Conservation (phyloP, 1,139 yeast species). For the Zhuliangozyma blackwelliae region DNA sequence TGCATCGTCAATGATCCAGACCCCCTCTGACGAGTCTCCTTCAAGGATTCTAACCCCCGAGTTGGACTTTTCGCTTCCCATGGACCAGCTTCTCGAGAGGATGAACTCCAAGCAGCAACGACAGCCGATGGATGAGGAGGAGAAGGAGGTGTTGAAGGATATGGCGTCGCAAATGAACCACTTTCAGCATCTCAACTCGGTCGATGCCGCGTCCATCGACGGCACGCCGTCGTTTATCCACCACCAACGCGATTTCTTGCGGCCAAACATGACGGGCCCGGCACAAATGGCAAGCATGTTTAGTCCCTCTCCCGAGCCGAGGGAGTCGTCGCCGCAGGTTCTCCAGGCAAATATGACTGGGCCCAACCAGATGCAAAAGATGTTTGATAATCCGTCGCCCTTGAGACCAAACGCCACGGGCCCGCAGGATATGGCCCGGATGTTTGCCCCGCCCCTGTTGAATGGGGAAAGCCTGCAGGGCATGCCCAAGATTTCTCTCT, state of each 20-base stretch:
- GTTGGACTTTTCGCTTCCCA: constrained; percentile 62
- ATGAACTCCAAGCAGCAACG: constrained; percentile 27
- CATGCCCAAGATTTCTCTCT: constrained; percentile 31
- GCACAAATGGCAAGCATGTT: constrained; percentile 35
- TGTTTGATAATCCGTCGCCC: constrained; percentile 7
- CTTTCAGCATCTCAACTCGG: constrained; percentile 57
- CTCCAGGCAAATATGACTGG: constrained; percentile 57
- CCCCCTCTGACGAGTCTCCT: constrained; percentile 17
- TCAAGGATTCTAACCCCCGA: background rate
- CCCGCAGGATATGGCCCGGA: constrained; percentile 35
- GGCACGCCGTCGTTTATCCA: constrained; percentile 54
- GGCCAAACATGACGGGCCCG: constrained; percentile 55
- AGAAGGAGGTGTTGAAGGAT: constrained; percentile 57
- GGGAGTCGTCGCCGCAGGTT: constrained; percentile 21
- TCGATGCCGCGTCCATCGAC: constrained; percentile 60
- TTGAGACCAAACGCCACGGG: constrained; percentile 37
- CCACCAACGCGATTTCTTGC: constrained; percentile 23
- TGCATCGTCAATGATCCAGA: constrained; percentile 21
- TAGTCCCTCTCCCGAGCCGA: constrained; percentile 20
- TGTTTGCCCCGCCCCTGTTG: constrained; percentile 21
- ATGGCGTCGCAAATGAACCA: constrained; percentile 66
- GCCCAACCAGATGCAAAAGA: constrained; percentile 44
- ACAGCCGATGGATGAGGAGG: constrained; percentile 46
- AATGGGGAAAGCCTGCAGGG: background rate
- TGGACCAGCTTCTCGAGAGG: constrained; percentile 61